Conservation (phyloP, 2,329 filamentous ascomycete species). For the Colletotrichum siamense region DNA sequence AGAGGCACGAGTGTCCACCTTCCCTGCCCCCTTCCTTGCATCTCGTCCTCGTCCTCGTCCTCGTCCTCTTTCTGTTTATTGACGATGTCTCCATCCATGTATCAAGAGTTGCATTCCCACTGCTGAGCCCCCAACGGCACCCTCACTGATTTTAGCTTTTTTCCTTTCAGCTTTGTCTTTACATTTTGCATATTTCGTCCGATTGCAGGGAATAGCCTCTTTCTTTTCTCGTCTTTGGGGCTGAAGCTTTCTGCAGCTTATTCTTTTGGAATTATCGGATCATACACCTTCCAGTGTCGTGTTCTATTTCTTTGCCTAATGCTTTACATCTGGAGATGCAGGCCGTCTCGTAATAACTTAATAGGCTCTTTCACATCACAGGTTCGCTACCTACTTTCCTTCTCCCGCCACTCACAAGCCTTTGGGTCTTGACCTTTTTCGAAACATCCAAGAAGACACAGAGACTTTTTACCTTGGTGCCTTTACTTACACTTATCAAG, state of each 20-base stretch:
- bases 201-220: slow-evolving; percentile 10
- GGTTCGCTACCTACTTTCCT: neutral
- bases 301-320: neutral
- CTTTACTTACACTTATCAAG: slow-evolving; percentile 1
- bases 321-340: neutral
- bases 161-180: slow-evolving; percentile 13
- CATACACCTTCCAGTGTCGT: neutral
- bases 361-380: slow-evolving; percentile 2
- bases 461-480: neutral
- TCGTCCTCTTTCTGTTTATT: neutral
- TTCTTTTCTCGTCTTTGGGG: slow-evolving; percentile 10
- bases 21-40: neutral
- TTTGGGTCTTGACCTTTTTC: neutral
- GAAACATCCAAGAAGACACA: neutral
- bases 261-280: neutral
- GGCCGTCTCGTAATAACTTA: slow-evolving; percentile 21
- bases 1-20: neutral
- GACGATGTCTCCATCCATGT: slow-evolving; percentile 4
- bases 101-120: slow-evolving; percentile 14
- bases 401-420: neutral
- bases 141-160: neutral
- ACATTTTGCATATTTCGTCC: neutral
- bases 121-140: slow-evolving; percentile 7
- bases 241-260: slow-evolving; percentile 3
- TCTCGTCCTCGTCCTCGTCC: neutral